phyloP scores from a whole-genome alignment of 108 stramenopile species.

The Cyclotella atomus region DNA sequence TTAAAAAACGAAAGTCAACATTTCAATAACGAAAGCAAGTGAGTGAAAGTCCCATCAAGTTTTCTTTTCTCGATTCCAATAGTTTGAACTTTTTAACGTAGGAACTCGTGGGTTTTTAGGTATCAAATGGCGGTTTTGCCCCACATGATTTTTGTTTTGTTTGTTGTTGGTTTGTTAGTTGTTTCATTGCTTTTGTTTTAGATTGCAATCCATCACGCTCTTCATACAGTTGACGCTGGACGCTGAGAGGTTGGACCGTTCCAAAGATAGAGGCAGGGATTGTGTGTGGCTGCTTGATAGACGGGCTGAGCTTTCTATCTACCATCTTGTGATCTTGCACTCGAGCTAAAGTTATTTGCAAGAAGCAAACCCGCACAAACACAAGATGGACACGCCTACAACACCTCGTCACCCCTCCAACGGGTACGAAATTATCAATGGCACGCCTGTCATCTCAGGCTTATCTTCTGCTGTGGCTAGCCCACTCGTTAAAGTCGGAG shows the following conservation, averaged over 20 bases:
- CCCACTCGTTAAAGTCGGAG: neutral
- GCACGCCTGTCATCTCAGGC: neutral
- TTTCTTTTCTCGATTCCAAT: neutral
- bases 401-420: slow-evolving; percentile 36
- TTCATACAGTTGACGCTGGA: no score
- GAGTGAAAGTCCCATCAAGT: neutral
- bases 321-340: neutral
- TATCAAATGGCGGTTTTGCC: neutral
- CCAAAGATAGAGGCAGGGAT: no score
- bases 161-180: neutral
- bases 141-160: no score
- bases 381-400: slow-evolving; percentile 4
- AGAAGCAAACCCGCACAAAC: neutral
- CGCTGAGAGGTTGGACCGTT: no score
- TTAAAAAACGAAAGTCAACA: no score
- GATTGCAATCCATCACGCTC: neutral
- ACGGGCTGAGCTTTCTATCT: neutral
- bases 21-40: neutral
- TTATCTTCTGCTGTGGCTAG: neutral
- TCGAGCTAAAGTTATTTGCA: neutral
- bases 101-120: neutral
- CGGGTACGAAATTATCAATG: slow-evolving; percentile 13
- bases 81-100: neutral
- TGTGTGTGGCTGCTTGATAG: no score
- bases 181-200: neutral